A percentile compares a stretch with the other conserved stretches of the same genome.
Conservation (phyloP, 2,329 filamentous ascomycete genomes). For the Penicillium sp. region DNA sequence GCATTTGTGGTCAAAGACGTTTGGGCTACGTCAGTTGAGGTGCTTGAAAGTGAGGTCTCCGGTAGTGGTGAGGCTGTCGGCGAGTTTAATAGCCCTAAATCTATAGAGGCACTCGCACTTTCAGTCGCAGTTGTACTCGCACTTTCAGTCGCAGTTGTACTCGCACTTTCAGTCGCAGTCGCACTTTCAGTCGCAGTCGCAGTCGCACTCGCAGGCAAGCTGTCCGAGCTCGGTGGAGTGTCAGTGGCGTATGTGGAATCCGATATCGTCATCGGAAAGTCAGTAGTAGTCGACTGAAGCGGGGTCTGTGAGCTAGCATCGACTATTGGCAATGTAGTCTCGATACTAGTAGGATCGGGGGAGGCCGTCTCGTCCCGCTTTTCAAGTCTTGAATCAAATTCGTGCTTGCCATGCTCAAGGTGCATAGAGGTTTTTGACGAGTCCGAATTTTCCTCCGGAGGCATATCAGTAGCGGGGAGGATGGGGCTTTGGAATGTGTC, state of each 20-base stretch:
- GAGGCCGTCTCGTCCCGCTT: slow-evolving; percentile 17
- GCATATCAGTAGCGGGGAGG: slow-evolving; percentile 2
- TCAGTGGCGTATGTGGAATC: slow-evolving; percentile 9
- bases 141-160: not conserved
- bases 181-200: not conserved
- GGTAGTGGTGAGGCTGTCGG: not conserved
- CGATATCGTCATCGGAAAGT: slow-evolving; percentile 17
- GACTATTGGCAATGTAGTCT: slow-evolving; percentile 20
- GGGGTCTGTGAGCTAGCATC: slow-evolving; percentile 19
- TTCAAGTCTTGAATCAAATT: not conserved
- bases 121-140: not conserved
- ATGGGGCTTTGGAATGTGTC: not conserved
- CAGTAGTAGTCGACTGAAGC: slow-evolving; percentile 9
- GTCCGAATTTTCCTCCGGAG: slow-evolving; percentile 10
- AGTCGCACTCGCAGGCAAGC: not conserved
- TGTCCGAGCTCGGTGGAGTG: slow-evolving; percentile 4
- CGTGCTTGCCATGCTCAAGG: not conserved
- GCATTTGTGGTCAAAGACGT: slow-evolving; percentile 3
- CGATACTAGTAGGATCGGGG: slow-evolving; percentile 3
- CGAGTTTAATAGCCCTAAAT: slow-evolving; percentile 1
- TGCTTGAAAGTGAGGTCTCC: not conserved
- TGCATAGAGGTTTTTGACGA: slow-evolving; percentile 8
- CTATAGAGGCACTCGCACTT: not conserved
- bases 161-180: not conserved
- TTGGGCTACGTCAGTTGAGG: not conserved